Base-by-base conservation (phyloP, 805 yeast species). In the Hanseniaspora valbyensis region DNA sequence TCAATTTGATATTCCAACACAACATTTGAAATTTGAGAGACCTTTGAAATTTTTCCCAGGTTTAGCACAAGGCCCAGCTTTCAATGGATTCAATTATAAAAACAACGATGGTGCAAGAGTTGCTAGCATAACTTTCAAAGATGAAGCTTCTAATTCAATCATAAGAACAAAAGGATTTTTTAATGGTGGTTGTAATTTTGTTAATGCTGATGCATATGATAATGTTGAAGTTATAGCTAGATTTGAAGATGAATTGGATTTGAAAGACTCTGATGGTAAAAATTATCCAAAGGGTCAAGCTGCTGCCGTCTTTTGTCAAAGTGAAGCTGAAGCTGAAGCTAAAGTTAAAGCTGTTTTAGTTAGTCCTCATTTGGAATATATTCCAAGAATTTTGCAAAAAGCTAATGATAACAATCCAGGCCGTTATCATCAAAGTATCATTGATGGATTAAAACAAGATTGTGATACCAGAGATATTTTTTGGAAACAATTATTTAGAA, bases 321-420 rank as follows among this genome's bases (percentile, higher is more conserved):
- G 69, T 9, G 76, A 78, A 2, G 96, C 38, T 16, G 40, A n/a
- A n/a, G n/a, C 62, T 21, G 66, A 38, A 18, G 95, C 1, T 3
- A 26, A 49, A 14, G 98, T 98, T 3, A 68, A 67, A 32, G 95
- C 80, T 0, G 65, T 92, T 9, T 70, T 92, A 10, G 72, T 83
- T 12, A 97, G 97, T 0, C 75, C 86, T 0, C 98, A 92, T 65
- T 95, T 96, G 0, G 98, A 92, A 64, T 88, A 80, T 61, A 70
- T 77, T 2, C 81, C 87, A 14, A 67, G 74, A 14, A 58, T 80
- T 55, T 66, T 74, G 53, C 65, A 65, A 16, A 67, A 67, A 25
- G 56, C 66, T 1, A 52, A 54, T 2, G 56, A 44, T 2, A 25
- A 44, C 8, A 38, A 7, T 12, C 13, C 4, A 10, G 59, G 62